Percentiles rank a stretch among this genome's conserved stretches.
phyloP scores from a whole-genome alignment of 2,329 filamentous ascomycete genomes.

The Lecanosticta acicola region DNA sequence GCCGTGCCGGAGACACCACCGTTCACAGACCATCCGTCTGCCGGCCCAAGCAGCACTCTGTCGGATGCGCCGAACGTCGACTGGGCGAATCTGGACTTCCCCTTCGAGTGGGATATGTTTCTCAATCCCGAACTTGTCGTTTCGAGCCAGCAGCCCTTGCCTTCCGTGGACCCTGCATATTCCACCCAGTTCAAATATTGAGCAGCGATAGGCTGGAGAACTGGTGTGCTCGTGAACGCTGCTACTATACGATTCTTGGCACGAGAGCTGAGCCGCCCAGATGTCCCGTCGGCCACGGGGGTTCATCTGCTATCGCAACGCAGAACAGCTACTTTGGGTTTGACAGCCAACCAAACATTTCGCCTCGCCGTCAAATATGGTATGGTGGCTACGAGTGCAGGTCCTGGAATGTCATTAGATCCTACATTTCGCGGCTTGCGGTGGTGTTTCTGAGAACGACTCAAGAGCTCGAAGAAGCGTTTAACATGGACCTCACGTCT shows the following conservation, averaged over 20 bases:
- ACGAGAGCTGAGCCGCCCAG: neutral
- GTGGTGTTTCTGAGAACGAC: too few relatives aligned
- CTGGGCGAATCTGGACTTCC: constrained; percentile 28
- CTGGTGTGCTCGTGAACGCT: neutral
- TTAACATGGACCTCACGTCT: constrained; percentile 20
- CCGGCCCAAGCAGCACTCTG: constrained; percentile 23
- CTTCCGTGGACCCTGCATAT: constrained; percentile 16
- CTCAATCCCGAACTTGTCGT: constrained; percentile 32
- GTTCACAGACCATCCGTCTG: constrained; percentile 28
- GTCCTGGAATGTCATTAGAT: constrained; percentile 10
- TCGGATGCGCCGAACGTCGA: constrained; percentile 30
- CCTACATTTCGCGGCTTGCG: constrained; percentile 7
- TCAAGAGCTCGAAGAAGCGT: neutral
- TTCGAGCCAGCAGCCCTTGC: constrained; percentile 22
- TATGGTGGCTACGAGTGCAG: constrained; percentile 15
- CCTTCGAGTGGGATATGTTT: constrained; percentile 34
- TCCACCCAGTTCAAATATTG: constrained; percentile 16
- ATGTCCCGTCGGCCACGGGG: neutral
- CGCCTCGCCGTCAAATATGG: too few relatives aligned
- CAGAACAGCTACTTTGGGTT: neutral
- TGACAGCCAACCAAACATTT: neutral
- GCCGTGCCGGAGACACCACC: constrained; percentile 23
- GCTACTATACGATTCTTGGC: neutral
- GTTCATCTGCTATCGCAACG: neutral
- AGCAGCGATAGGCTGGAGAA: neutral